Base-by-base conservation (phyloP, 2,329 filamentous ascomycete species). In the Peltaster fructicola region DNA sequence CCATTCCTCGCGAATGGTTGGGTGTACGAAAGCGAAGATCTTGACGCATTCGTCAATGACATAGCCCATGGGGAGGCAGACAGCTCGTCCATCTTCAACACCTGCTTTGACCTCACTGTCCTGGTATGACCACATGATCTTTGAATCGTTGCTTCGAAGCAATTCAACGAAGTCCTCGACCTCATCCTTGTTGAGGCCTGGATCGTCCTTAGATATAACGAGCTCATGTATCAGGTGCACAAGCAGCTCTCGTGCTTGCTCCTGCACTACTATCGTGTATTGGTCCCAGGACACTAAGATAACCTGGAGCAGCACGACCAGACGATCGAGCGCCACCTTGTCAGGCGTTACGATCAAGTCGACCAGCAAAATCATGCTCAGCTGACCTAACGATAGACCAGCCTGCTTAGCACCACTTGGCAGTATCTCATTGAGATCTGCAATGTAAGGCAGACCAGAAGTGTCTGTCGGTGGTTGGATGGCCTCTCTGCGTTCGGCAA, bases 281-380 rank as follows among this genome's bases (percentile, higher is more conserved):
- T 95, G 85, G 47, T 98, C 90, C 88, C 88, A 98, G 2, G 95
- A 65, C 3, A 95, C 81, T 8, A 85, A 73, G 4, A 93, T 74
- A 6, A 92, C 79, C 49, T 98, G 88, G 8, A 98, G 58, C 11
- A 98, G 59, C 14, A 91, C 65, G 1, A 85, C 81, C 3, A 95
- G 67, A 38, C 77, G 78, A 22, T 92, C 80, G 10, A 71, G 61
- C 2, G 68, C 63, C 9, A 95, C 61, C 25, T 82, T 73, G 17
- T 91, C 73, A 0, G 88, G 85, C 7, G 85, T 79, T 7, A 98
- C 84, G 68, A 98, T 90, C 20, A 98, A 60, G 48, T 98, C 90
- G 4, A 98, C 90, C 2, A 98, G 64, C 27, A 98, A 61, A 28
- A 98, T 93, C 28, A 98, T 60, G 8, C 85, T 85, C 6, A 98